Evolutionary conservation across 768 basidiomycete genomes (phyloP).

Genomic region (Phylloporus sp.): DNA sequence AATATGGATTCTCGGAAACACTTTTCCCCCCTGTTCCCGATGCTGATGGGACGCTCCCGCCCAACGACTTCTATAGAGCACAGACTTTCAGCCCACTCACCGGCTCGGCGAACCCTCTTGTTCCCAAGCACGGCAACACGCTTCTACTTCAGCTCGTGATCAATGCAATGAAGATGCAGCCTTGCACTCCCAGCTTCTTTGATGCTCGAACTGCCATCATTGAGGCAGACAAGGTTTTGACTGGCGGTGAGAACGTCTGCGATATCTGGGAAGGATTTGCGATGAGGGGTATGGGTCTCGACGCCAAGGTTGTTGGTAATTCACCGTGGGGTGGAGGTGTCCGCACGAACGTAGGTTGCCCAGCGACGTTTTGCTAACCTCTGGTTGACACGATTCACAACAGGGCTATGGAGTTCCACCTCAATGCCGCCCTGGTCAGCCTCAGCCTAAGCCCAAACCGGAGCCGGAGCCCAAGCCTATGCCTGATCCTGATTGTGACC

Average conservation of each 20-base stretch:
- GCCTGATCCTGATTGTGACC: slow-evolving; percentile 31
- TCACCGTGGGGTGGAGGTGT: slow-evolving; percentile 95
- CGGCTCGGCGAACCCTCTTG: slow-evolving; percentile 39
- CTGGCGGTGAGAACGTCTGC: slow-evolving; percentile 91
- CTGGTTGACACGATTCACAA: background rate
- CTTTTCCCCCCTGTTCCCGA: slow-evolving; percentile 77
- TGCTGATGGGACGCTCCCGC: slow-evolving; percentile 57
- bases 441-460: slow-evolving; percentile 14
- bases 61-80: slow-evolving; percentile 64
- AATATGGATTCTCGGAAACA: slow-evolving; percentile 73
- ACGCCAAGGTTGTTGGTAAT: slow-evolving; percentile 66
- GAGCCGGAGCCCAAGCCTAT: slow-evolving; percentile 25
- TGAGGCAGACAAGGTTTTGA: slow-evolving; percentile 84
- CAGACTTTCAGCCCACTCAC: slow-evolving; percentile 29
- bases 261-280: slow-evolving; percentile 83
- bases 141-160: slow-evolving; percentile 79
- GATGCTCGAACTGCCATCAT: slow-evolving; percentile 87
- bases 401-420: slow-evolving; percentile 41
- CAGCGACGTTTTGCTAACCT: background rate
- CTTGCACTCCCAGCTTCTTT: slow-evolving; percentile 87
- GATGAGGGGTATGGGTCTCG: slow-evolving; percentile 70
- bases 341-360: slow-evolving; percentile 51
- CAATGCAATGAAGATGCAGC: slow-evolving; percentile 92
- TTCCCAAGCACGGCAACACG: slow-evolving; percentile 92
- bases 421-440: slow-evolving; percentile 32